Base-by-base conservation (phyloP, 257 asterid species). In the Petunia axillaris region DNA sequence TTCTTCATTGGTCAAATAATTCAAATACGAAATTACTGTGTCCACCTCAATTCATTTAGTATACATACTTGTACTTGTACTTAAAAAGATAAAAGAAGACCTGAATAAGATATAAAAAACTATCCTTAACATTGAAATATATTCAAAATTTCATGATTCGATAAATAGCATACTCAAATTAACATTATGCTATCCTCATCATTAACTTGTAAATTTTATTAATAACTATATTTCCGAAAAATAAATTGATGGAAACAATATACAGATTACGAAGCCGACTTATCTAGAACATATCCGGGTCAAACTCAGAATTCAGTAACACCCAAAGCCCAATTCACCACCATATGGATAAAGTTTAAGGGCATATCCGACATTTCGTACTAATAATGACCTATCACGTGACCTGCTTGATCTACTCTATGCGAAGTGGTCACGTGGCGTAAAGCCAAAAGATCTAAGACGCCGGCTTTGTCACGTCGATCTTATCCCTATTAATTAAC, bases 401-500 rank as follows among this genome's bases (percentile, higher is more conserved):
- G 87, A 77, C 77, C 14, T 66, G 48, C 74, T 37, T 14, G 7
- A 52, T 11, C 7, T 1, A 16, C 73, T 65, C 83, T 73, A 11
- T 76, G 53, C 8, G 16, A 8, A 41, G 0, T 0, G 2, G 70
- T 65, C 84, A 84, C 87, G 83, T 84, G 89, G 75, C 78, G 7
- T 10, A 46, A 41, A 3, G n/a, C 15, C n/a, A 41, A 60, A 82
- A n/a, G 52, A 78, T 64, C 35, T 63, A 39, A 36, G 43, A 84
- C 65, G 35, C 81, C 80, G 43, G 43, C 80, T 36, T 73, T 48
- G 76, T 46, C 82, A 76, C 82, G 25, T 78, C 88, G 90, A 84
- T 88, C 95, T 91, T 91, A 92, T 92, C 97, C 63, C 80, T 81
- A 80, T 79, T 25, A 25, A 57, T 53, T 25, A 25, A 83, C 91